These are phyloP conservation scores for Aphanocladium album DNA, from an alignment of 2,329 filamentous ascomycete species.

Conservation along the genomic window DNA sequence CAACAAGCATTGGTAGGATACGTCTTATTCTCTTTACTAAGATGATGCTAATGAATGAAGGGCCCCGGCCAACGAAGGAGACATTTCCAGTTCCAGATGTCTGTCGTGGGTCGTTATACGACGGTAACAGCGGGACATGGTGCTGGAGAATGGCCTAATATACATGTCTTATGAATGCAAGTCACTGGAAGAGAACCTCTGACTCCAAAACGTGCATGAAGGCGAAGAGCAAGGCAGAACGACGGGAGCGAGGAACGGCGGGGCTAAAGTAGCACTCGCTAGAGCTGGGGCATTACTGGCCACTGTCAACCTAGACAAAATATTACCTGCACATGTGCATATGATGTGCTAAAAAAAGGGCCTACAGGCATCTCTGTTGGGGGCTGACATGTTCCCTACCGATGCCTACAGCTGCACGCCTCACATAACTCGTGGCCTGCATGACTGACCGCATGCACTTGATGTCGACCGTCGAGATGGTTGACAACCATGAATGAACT, in stretches of 20 bases:
- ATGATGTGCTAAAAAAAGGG: conserved; percentile 4
- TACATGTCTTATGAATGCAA: background rate
- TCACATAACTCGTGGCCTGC: conserved; percentile 2
- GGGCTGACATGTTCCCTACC: background rate
- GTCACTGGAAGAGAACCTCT: background rate
- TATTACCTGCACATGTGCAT: background rate
- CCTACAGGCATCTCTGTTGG: background rate
- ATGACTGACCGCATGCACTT: background rate
- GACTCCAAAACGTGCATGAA: background rate
- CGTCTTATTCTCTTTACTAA: background rate
- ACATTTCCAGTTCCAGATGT: conserved; percentile 1
- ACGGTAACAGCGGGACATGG: background rate
- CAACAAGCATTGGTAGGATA: background rate
- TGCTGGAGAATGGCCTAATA: background rate
- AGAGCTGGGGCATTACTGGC: background rate
- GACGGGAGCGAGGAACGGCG: background rate
- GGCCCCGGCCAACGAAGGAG: background rate
- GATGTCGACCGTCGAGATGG: background rate
- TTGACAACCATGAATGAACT: background rate
- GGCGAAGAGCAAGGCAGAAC: background rate
- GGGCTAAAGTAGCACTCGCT: background rate
- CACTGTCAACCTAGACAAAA: background rate
- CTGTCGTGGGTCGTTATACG: background rate
- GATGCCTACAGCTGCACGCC: background rate
- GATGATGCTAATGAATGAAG: background rate